Evolutionary conservation across 495 filamentous ascomycete genomes (phyloP).

Genomic region (Lasiosphaeria hispida): DNA sequence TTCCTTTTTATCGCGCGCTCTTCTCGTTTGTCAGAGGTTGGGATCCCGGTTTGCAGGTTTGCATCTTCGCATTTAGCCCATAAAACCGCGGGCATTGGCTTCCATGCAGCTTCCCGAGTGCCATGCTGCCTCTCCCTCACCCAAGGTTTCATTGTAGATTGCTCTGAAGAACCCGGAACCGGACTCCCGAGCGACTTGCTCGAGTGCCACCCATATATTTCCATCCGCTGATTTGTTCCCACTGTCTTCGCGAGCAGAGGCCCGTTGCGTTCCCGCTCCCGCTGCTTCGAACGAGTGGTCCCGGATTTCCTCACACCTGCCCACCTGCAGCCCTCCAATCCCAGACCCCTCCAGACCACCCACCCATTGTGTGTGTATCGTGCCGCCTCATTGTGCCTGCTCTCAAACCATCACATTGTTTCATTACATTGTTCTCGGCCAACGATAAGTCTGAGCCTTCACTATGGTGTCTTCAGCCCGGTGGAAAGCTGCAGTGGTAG

Average conservation of each 20-base stretch:
- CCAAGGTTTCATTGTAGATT: constrained; percentile 14
- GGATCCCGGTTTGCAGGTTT: not conserved
- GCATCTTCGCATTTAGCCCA: constrained; percentile 13
- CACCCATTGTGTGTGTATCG: not conserved
- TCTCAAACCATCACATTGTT: not conserved
- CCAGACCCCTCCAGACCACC: not conserved
- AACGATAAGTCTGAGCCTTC: not conserved
- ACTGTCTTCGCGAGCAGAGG: not conserved
- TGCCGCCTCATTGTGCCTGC: not conserved
- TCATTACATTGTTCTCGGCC: too few species aligned
- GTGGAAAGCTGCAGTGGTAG: constrained; percentile 22
- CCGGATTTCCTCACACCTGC: too few species aligned
- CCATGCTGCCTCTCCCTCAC: constrained; percentile 1
- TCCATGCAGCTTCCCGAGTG: constrained; percentile 14
- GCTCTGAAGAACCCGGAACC: not conserved
- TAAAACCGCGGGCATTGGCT: constrained; percentile 12
- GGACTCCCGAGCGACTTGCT: not conserved
- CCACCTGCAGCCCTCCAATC: not conserved
- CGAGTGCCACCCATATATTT: not conserved
- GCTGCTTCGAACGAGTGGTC: too few species aligned
- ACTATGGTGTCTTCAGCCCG: constrained; percentile 16
- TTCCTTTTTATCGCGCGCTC: not conserved
- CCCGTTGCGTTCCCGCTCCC: too few species aligned
- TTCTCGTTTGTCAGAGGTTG: constrained; percentile 14
- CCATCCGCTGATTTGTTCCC: not conserved